phyloP scores from a whole-genome alignment of 225 moss, liverwort and hornwort species.

The Takakia lepidozioides region DNA sequence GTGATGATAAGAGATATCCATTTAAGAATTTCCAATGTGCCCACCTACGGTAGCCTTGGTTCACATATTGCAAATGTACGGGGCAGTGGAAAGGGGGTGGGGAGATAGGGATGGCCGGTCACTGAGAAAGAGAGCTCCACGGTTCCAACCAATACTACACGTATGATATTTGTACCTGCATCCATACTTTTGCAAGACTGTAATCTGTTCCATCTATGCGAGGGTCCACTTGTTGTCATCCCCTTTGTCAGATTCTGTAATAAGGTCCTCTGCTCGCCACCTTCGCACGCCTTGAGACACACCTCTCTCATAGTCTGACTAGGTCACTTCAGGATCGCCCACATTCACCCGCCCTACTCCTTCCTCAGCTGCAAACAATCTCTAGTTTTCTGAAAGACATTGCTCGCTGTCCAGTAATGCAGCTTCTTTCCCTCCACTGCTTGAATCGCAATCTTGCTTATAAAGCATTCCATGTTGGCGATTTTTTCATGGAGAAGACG shows the following conservation, averaged over 20 bases:
- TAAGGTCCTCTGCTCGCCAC: constrained; percentile 28
- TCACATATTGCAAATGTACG: constrained; percentile 98
- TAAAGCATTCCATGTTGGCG: too few relatives aligned
- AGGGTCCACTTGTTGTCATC: constrained; percentile 38
- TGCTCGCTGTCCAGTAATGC: too few relatives aligned
- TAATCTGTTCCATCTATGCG: constrained; percentile 50
- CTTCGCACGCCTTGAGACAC: constrained; percentile 12
- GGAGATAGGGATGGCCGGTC: constrained; percentile 70
- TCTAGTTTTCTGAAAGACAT: constrained; percentile 38
- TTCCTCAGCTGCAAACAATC: constrained; percentile 44
- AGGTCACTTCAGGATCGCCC: constrained; percentile 7
- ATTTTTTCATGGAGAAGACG: too few relatives aligned
- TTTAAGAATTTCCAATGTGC: constrained; percentile 2
- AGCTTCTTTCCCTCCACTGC: background rate
- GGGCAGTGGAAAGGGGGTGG: constrained; percentile 73
- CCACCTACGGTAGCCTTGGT: constrained; percentile 62
- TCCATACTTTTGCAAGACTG: constrained; percentile 45
- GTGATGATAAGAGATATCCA: too few relatives aligned
- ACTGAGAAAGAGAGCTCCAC: constrained; percentile 78
- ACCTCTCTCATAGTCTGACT: constrained; percentile 12
- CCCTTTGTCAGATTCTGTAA: constrained; percentile 16
- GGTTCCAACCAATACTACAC: constrained; percentile 53
- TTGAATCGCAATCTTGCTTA: background rate
- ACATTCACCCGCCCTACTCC: constrained; percentile 19
- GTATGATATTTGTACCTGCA: constrained; percentile 20